phyloP scores from a whole-genome alignment of 139 green algal species.

The Chlamydomonas incerta region DNA sequence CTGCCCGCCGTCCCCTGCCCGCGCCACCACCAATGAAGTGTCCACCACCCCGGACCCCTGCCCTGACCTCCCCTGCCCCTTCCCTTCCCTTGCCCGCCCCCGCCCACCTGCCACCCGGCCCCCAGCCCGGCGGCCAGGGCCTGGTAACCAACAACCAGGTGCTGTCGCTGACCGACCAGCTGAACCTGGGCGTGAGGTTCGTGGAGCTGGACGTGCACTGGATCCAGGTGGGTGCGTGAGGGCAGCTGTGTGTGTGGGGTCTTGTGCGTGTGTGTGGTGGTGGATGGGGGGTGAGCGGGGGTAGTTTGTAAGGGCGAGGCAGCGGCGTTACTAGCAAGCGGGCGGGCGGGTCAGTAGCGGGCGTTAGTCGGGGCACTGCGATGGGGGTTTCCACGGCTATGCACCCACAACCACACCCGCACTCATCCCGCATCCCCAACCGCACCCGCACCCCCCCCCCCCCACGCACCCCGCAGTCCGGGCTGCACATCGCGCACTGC shows the following conservation, averaged over 20 bases:
- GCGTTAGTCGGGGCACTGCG: too few relatives aligned
- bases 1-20: too few relatives aligned
- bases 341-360: too few relatives aligned
- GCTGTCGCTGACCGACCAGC: conserved; percentile 78
- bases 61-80: not conserved
- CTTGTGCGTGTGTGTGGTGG: not conserved
- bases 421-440: not conserved
- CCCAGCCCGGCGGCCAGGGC: not conserved
- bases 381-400: too few relatives aligned
- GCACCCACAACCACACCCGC: not conserved
- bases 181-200: conserved; percentile 78
- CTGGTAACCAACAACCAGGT: conserved; percentile 82
- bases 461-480: conserved; percentile 43
- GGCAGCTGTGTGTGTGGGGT: not conserved
- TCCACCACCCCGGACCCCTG: not conserved
- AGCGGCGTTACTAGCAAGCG: too few relatives aligned
- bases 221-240: conserved; percentile 58
- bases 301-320: too few relatives aligned
- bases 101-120: too few relatives aligned
- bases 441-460: not conserved
- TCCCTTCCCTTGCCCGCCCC: not conserved
- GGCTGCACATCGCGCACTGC: conserved; percentile 82
- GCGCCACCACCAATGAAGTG: not conserved
- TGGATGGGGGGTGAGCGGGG: too few relatives aligned
- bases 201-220: conserved; percentile 88